Evolutionary conservation across 2,329 filamentous ascomycete genomes (phyloP), one percentile per base, ranked within the genome.

Genomic region (Neonectria ditissima): DNA sequence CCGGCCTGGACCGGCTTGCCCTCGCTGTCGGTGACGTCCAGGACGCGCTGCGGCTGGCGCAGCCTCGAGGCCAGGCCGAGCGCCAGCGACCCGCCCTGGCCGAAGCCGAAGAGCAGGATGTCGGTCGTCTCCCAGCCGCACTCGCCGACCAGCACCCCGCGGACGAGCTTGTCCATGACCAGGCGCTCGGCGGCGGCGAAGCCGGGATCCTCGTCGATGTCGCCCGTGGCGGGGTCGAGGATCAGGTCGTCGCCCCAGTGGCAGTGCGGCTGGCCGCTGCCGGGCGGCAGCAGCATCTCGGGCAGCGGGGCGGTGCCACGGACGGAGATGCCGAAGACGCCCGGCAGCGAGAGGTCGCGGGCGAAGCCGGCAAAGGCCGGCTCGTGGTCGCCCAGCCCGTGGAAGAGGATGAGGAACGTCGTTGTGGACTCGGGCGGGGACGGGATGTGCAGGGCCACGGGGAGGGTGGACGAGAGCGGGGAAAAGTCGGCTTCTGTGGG

Each of bases 331-430:
- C 89, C 89, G 60, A 90, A 86, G 55, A 94, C 94, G 73, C 94
- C 92, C 0, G 93, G 93, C 3, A 97, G 87, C 65, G 86, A 83
- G 65, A 97, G 80, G 69, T 87, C 88, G 60, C 83, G 82, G 20
- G 89, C 92, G 65, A 97, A 91, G 47, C 80, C 80, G 63, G 87
- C 85, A 77, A 96, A 97, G 37, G 91, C 84, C 3, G 76, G 73
- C 63, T 92, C 86, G 34, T 86, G 88, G 80, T 97, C 94, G 66
- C 94, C 94, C 13, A 97, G 86, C 67, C 93, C 93, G 78, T 97
- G 94, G 62, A 97, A 88, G 55, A 97, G 86, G 74, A 97, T 80
- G 65, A 97, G 87, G 69, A 97, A 84, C 71, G 94, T 91, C 45
- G 89, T 91, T 10, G 91, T 87, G 13, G 86, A 86, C 65, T 91